phyloP scores from a whole-genome alignment of 1,284 basidiomycete genomes.

The Grifola frondosa region DNA sequence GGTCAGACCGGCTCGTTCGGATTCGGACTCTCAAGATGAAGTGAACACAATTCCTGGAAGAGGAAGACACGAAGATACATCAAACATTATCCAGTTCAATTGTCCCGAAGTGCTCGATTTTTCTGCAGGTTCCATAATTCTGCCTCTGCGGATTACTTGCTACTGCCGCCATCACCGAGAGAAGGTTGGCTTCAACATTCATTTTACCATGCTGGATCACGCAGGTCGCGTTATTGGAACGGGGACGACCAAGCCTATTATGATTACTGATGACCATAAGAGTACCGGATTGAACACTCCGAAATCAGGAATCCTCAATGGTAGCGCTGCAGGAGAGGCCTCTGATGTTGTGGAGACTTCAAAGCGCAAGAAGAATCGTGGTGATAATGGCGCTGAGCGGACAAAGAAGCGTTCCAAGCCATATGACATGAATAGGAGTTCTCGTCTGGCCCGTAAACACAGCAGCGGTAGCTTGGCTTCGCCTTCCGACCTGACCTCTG shows the following conservation, averaged over 20 bases:
- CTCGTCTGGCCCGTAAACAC: slow-evolving; percentile 27
- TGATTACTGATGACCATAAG: slow-evolving; percentile 99
- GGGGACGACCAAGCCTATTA: slow-evolving; percentile 88
- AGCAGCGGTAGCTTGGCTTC: slow-evolving; percentile 34
- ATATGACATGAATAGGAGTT: slow-evolving; percentile 22
- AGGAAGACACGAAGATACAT: slow-evolving; percentile 66
- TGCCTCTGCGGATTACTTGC: slow-evolving; percentile 96
- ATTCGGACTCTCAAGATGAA: slow-evolving; percentile 69
- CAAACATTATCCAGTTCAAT: slow-evolving; percentile 93
- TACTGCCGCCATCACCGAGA: slow-evolving; percentile 99
- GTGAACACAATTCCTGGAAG: slow-evolving; percentile 40
- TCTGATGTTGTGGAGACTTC: slow-evolving; percentile 38
- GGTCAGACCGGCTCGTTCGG: slow-evolving; percentile 73
- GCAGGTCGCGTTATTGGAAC: slow-evolving; percentile 81
- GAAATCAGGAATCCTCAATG: slow-evolving; percentile 25
- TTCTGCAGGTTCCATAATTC: slow-evolving; percentile 80
- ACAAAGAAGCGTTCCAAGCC: slow-evolving; percentile 35
- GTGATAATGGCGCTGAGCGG: slow-evolving; percentile 23
- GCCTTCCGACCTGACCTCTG: slow-evolving; percentile 29
- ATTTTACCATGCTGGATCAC: slow-evolving; percentile 85
- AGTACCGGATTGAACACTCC: slow-evolving; percentile 50
- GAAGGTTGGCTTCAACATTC: slow-evolving; percentile 93
- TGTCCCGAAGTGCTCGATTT: slow-evolving; percentile 92
- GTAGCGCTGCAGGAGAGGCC: slow-evolving; percentile 14
- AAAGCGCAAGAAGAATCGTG: slow-evolving; percentile 26